Evolutionary conservation across 2,329 filamentous ascomycete genomes (phyloP), one percentile per base, ranked within the genome.

Genomic region (Lizonia empirigonia): DNA sequence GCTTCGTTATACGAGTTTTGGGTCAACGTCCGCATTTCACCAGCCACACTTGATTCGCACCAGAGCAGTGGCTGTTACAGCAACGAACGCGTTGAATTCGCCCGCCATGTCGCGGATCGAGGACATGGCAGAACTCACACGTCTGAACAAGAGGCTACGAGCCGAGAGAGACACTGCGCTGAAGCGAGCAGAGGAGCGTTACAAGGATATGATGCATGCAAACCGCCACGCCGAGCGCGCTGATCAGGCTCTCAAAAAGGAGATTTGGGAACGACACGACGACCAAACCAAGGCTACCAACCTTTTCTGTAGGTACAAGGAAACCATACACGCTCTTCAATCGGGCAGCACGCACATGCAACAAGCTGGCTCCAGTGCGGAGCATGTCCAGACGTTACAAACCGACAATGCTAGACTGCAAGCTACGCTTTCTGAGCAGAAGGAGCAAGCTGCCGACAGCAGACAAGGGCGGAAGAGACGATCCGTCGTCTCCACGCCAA

Each of bases 171-270:
- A 39, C 0, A 19, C 20, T 16, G 26, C 44, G 3, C n/a, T 33
- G 9, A 16, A 40, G 12, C 38, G 50, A 29, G 44, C 50, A n/a
- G 18, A 18, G 5, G 34, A 19, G 9, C 50, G 44, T 8, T 24
- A 44, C 24, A 24, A 7, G 9, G 23, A 48, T 1, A 30, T 48
- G 38, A 35, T 35, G 29, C 39, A 44, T 16, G 39, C 44, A 15
- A 32, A 38, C 16, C 50, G 44, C 9, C 44, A 30, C 18, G 50
- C 50, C 6, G 49, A 52, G 27, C 49, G 44, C 10, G 27, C 42
- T 26, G 42, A 47, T 19, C 22, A 23, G 29, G 37, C 37, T 4
- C 26, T 41, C 3, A 22, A 16, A 13, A 36, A 33, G n/a, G 49
- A 46, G 7, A 20, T 5, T 1, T 15, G n/a, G 24, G 44, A 34